Evolutionary conservation across 1,284 basidiomycete genomes (phyloP).

Genomic region (Gymnopus androsaceus): DNA sequence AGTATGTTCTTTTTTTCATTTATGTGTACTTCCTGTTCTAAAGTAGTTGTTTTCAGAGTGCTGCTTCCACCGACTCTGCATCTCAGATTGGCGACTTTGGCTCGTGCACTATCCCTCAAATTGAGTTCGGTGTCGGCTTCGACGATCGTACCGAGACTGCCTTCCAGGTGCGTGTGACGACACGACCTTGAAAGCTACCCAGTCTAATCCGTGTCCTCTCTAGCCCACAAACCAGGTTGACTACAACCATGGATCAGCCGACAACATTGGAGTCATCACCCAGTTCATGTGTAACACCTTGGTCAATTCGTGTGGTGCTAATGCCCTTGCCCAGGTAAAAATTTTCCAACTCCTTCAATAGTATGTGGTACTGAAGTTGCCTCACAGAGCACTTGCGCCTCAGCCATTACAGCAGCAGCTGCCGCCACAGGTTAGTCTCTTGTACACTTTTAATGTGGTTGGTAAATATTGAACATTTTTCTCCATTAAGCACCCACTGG

Average conservation of each 20-base stretch:
- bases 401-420: too few species aligned
- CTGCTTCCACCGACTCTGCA: slow-evolving; percentile 16
- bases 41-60: neutral
- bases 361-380: slow-evolving; percentile 55
- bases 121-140: slow-evolving; percentile 53
- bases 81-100: slow-evolving; percentile 43
- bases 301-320: slow-evolving; percentile 50
- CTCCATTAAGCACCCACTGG: slow-evolving; percentile 38
- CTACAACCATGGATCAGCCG: slow-evolving; percentile 56
- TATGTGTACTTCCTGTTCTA: neutral
- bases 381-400: slow-evolving; percentile 42
- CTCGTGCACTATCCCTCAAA: slow-evolving; percentile 47
- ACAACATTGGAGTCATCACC: slow-evolving; percentile 54
- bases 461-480: too few species aligned
- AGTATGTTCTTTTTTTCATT: too few species aligned
- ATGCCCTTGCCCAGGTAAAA: slow-evolving; percentile 51
- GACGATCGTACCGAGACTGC: slow-evolving; percentile 52
- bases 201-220: too few species aligned
- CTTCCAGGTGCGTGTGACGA: slow-evolving; percentile 54
- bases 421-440: slow-evolving; percentile 36
- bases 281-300: slow-evolving; percentile 55
- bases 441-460: too few species aligned
- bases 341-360: slow-evolving; percentile 45
- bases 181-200: too few species aligned
- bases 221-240: too few species aligned